These are phyloP conservation scores for Fusarium compactum DNA, from an alignment of 2,329 filamentous ascomycete species.

Conservation along the genomic window DNA sequence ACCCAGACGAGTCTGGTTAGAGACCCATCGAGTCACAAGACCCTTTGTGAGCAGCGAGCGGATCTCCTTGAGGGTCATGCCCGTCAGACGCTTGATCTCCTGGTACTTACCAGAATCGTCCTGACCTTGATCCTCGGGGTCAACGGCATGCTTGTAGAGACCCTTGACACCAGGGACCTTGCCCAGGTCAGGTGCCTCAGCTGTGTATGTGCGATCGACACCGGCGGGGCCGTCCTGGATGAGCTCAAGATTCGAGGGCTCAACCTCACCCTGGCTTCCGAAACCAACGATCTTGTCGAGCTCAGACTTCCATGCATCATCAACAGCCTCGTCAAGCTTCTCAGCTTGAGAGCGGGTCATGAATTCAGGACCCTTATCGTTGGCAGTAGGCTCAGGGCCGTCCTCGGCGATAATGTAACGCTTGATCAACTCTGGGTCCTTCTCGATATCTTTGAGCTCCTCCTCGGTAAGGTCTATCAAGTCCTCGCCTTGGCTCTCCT, in stretches of 20 bases:
- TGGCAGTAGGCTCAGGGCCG: conserved; percentile 43
- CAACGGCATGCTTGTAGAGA: conserved; percentile 61
- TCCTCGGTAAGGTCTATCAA: conserved; percentile 64
- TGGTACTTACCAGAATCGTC: conserved; percentile 65
- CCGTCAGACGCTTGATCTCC: conserved; percentile 66
- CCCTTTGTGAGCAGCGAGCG: conserved; percentile 73
- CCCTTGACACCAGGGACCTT: conserved; percentile 66
- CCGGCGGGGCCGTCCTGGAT: conserved; percentile 54
- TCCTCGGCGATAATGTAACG: conserved; percentile 54
- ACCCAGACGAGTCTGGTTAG: conserved; percentile 95
- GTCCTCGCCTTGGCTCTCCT: conserved; percentile 57
- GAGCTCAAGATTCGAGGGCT: conserved; percentile 53
- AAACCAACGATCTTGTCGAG: conserved; percentile 51
- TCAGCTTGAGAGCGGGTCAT: conserved; percentile 53
- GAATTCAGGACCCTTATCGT: conserved; percentile 43
- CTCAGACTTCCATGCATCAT: conserved; percentile 54
- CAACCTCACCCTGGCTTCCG: conserved; percentile 49
- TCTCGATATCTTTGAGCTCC: conserved; percentile 57
- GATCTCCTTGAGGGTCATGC: conserved; percentile 66
- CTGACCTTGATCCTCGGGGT: conserved; percentile 63
- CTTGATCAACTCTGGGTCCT: conserved; percentile 55
- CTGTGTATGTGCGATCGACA: conserved; percentile 53
- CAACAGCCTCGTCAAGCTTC: conserved; percentile 55
- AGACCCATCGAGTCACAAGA: conserved; percentile 79
- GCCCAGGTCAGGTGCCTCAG: conserved; percentile 63